Conservation (phyloP, 2,329 filamentous ascomycete genomes). For the Stagonosporopsis cucurbitacearum region DNA sequence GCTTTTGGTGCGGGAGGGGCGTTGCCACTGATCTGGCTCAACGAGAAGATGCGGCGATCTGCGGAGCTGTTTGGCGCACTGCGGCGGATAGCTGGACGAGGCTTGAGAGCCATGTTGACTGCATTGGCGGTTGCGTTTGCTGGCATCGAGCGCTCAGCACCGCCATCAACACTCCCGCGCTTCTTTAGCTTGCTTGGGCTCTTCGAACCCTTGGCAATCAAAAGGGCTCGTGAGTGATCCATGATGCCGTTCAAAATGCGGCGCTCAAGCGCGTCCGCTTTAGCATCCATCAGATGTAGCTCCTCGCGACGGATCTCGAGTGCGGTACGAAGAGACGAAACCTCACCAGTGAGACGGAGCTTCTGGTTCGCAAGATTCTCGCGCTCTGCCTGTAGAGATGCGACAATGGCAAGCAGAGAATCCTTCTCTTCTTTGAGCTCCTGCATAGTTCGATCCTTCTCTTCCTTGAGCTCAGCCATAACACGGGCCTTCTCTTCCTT, state of each 20-base stretch:
- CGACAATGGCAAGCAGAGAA: constrained; percentile 59
- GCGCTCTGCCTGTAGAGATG: constrained; percentile 69
- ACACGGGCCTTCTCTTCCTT: constrained; percentile 52
- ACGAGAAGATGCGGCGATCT: constrained; percentile 80
- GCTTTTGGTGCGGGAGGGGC: constrained; percentile 57
- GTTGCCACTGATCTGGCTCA: constrained; percentile 88
- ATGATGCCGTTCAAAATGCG: constrained; percentile 95
- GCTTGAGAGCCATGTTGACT: constrained; percentile 58
- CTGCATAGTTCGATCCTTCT: constrained; percentile 43
- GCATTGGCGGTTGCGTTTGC: constrained; percentile 46
- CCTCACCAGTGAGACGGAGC: constrained; percentile 79
- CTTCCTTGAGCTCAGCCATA: constrained; percentile 44
- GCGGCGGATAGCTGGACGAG: constrained; percentile 51
- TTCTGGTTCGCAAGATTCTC: constrained; percentile 81
- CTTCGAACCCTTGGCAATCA: constrained; percentile 70
- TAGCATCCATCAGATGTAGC: constrained; percentile 85
- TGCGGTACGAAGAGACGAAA: constrained; percentile 90
- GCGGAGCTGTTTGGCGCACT: constrained; percentile 48
- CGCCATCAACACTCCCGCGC: constrained; percentile 43
- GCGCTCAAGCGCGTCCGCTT: constrained; percentile 87
- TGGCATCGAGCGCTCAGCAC: constrained; percentile 40
- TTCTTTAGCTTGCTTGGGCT: constrained; percentile 45
- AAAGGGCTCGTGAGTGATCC: constrained; percentile 90
- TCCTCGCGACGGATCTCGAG: constrained; percentile 88
- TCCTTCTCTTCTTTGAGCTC: constrained; percentile 54